These are phyloP conservation scores for Hypoxylon rickii DNA, from an alignment of 495 filamentous ascomycete species.

Conservation along the genomic window DNA sequence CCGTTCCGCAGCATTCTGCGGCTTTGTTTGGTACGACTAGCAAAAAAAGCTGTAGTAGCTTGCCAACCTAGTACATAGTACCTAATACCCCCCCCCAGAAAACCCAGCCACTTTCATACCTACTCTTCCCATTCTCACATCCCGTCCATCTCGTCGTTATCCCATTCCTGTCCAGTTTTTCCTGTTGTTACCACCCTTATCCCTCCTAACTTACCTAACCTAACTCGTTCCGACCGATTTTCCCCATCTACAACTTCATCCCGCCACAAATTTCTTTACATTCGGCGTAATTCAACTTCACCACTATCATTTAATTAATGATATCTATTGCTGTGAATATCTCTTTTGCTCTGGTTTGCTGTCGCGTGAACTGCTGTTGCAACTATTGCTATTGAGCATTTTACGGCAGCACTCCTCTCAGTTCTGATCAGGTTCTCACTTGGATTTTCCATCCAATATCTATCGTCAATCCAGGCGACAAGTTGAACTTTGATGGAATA, in stretches of 20 bases:
- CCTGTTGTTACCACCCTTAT: too few species aligned
- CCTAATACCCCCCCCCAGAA: too few species aligned
- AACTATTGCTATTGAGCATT: conserved; percentile 6
- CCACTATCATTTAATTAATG: background rate
- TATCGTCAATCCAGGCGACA: background rate
- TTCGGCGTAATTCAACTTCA: too few species aligned
- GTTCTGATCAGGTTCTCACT: background rate
- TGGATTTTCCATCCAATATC: background rate
- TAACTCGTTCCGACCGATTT: conserved; percentile 7
- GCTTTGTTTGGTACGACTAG: too few species aligned
- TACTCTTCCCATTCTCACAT: background rate
- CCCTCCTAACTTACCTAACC: background rate
- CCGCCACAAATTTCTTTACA: background rate
- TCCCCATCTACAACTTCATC: conserved; percentile 10
- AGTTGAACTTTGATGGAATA: too few species aligned
- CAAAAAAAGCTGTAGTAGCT: too few species aligned
- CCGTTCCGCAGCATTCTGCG: too few species aligned
- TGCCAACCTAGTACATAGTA: too few species aligned
- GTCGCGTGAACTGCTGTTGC: background rate
- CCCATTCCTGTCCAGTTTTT: too few species aligned
- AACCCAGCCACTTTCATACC: conserved; percentile 28
- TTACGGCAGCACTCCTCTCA: background rate
- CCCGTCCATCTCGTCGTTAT: too few species aligned
- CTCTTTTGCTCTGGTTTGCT: background rate
- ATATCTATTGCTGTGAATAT: background rate